Conservation (phyloP, 257 asterid species). For the Lycium ferocissimum region DNA sequence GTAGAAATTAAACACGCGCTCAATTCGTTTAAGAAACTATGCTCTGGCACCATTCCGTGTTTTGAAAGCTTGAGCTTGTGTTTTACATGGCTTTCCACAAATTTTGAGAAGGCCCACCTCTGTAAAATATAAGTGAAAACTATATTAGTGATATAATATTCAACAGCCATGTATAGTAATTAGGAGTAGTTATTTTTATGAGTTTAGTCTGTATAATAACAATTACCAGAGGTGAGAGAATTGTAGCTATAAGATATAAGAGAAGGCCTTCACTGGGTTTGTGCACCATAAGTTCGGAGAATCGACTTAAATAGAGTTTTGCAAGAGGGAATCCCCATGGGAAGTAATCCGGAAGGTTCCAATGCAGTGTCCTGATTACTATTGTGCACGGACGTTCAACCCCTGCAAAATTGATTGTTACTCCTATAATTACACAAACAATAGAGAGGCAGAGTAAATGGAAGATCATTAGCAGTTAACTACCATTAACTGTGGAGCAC, state of each 20-base stretch:
- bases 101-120: slow-evolving; percentile 58
- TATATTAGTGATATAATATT: too few species aligned
- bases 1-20: slow-evolving; percentile 44
- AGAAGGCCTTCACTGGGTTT: slow-evolving; percentile 57
- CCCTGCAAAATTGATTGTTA: slow-evolving; percentile 50
- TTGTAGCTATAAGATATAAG: slow-evolving; percentile 44
- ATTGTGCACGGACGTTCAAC: slow-evolving; percentile 52
- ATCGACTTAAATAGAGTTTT: slow-evolving; percentile 49
- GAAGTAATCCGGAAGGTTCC: slow-evolving; percentile 54
- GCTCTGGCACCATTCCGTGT: slow-evolving; percentile 52
- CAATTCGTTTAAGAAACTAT: slow-evolving; percentile 48
- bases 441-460: neutral
- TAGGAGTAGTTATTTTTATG: neutral
- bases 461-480: too few species aligned
- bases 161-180: neutral
- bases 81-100: slow-evolving; percentile 47
- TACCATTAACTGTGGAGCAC: slow-evolving; percentile 45
- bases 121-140: slow-evolving; percentile 4
- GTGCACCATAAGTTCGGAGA: slow-evolving; percentile 58
- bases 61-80: slow-evolving; percentile 43
- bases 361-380: slow-evolving; percentile 53
- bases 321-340: slow-evolving; percentile 57
- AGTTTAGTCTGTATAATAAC: neutral
- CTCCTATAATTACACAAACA: neutral
- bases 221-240: slow-evolving; percentile 59